Base-by-base conservation (phyloP, 1,284 basidiomycete genomes). In the Apiotrichum gamsii region DNA sequence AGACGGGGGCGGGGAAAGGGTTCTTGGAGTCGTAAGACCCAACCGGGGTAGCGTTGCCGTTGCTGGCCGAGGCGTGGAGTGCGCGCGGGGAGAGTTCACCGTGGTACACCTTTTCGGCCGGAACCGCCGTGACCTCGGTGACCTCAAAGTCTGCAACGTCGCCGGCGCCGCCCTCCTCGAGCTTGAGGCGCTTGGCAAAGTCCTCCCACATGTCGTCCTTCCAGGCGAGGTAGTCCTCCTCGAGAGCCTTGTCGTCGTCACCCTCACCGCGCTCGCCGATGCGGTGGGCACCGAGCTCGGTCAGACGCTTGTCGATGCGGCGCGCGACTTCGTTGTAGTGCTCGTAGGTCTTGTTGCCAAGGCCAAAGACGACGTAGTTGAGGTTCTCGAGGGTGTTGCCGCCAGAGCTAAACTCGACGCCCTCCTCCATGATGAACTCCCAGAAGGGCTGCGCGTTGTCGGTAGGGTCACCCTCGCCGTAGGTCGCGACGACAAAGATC, bases 191-290 rank as follows among this genome's bases (percentile, higher is more conserved):
- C 55, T 79, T 72, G 23, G 90, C 80, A 52, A 98, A 89, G 5
- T 83, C 82, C 37, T 86, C 84, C 84, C 91, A 96, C 90, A 96
- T 93, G 61, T 78, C 80, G 69, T 98, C 94, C 74, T 98, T 98
- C 94, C 94, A 98, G 57, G 89, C 90, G n/a, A 98, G 80, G 70
- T 97, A 98, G 74, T 98, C 94, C 75, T 98, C 95, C 72, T 98
- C 94, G 89, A 98, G 94, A 67, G 87, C 91, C 78, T 95, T 95
- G 74, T 98, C 94, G 69, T 98, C 94, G 66, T 98, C 94, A 59
- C 94, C 94, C 74, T 97, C 91, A 16, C 94, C 95, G 34, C 85
- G 80, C 69, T 87, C 84, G 43, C 93, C 93, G 43, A 98, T 87
- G 52, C 90, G 82, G 51, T 79, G 74, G 24, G 83, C 95, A 28